These are phyloP conservation scores for Nephelium lappaceum DNA, from an alignment of 345 rosid genomes.

Conservation along the genomic window DNA sequence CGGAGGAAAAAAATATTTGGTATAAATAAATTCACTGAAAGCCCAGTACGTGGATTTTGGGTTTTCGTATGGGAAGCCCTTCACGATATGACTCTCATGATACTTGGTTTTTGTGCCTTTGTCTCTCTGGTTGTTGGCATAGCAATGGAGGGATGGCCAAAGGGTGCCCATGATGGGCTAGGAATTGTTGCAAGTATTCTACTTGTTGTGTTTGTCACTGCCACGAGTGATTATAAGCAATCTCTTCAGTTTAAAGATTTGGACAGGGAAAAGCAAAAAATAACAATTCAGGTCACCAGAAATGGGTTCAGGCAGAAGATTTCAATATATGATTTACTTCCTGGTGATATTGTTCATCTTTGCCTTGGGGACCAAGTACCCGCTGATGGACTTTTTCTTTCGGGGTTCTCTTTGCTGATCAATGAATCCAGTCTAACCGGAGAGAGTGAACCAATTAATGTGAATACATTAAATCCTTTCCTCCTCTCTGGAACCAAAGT, in stretches of 20 bases:
- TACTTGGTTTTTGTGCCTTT: conserved; percentile 60
- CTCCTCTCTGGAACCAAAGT: conserved; percentile 81
- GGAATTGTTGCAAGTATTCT: conserved; percentile 69
- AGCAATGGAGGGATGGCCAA: conserved; percentile 71
- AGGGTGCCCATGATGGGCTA: conserved; percentile 80
- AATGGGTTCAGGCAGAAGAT: conserved; percentile 55
- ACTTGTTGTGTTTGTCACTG: conserved; percentile 72
- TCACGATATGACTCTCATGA: conserved; percentile 69
- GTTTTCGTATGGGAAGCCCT: conserved; percentile 74
- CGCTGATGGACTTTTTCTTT: conserved; percentile 72
- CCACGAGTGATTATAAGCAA: conserved; percentile 71
- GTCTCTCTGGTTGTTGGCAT: conserved; percentile 74
- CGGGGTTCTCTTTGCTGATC: conserved; percentile 58
- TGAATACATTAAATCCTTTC: conserved; percentile 49
- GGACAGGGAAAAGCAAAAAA: conserved; percentile 65
- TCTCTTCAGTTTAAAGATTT: conserved; percentile 73
- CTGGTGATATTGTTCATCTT: conserved; percentile 78
- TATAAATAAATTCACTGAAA: conserved; percentile 79
- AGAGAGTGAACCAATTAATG: conserved; percentile 61
- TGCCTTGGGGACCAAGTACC: conserved; percentile 79
- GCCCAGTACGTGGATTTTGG: conserved; percentile 77
- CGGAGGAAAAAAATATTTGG: conserved; percentile 68
- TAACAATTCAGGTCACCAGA: conserved; percentile 62
- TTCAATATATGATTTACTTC: conserved; percentile 70
- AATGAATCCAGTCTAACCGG: conserved; percentile 79